Evolutionary conservation across 2,329 filamentous ascomycete species (phyloP).

Genomic region (Ophiostoma angusticollis): DNA sequence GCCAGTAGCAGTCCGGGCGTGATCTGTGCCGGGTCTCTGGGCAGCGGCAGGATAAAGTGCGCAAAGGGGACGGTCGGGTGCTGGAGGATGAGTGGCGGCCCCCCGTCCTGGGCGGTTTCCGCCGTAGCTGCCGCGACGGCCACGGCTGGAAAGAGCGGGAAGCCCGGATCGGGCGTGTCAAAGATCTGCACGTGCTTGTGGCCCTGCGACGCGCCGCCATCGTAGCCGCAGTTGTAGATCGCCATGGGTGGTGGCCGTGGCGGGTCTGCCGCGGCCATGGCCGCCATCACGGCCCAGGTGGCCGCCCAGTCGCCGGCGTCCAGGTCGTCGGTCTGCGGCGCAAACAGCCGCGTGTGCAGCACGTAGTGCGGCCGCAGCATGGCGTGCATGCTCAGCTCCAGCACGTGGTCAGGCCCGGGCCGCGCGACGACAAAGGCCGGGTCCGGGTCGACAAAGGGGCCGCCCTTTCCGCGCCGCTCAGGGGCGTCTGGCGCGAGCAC

Average conservation of each 20-base stretch:
- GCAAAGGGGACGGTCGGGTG: slow-evolving; percentile 14
- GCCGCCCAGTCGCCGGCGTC: slow-evolving; percentile 23
- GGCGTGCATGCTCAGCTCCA: slow-evolving; percentile 26
- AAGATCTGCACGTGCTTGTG: slow-evolving; percentile 34
- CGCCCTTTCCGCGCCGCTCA: slow-evolving; percentile 15
- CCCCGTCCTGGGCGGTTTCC: background rate
- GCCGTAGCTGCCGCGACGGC: background rate
- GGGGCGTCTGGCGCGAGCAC: slow-evolving; percentile 15
- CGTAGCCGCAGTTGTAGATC: slow-evolving; percentile 32
- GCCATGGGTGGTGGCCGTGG: slow-evolving; percentile 21
- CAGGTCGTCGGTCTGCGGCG: slow-evolving; percentile 25
- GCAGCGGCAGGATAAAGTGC: slow-evolving; percentile 13
- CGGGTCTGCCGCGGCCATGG: slow-evolving; percentile 11
- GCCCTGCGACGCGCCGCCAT: slow-evolving; percentile 28
- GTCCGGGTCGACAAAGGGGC: slow-evolving; percentile 19
- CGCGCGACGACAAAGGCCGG: slow-evolving; percentile 20
- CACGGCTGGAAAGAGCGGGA: slow-evolving; percentile 15
- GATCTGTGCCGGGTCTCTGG: slow-evolving; percentile 4
- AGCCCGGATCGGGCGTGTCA: slow-evolving; percentile 18
- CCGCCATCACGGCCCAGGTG: slow-evolving; percentile 23
- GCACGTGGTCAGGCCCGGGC: slow-evolving; percentile 18
- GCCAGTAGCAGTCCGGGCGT: slow-evolving; percentile 8
- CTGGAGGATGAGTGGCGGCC: slow-evolving; percentile 11
- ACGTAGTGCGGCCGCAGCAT: slow-evolving; percentile 24
- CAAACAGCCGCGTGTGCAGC: slow-evolving; percentile 26